Evolutionary conservation across 805 yeast species (phyloP).

Genomic region (Hanseniaspora meyeri): DNA sequence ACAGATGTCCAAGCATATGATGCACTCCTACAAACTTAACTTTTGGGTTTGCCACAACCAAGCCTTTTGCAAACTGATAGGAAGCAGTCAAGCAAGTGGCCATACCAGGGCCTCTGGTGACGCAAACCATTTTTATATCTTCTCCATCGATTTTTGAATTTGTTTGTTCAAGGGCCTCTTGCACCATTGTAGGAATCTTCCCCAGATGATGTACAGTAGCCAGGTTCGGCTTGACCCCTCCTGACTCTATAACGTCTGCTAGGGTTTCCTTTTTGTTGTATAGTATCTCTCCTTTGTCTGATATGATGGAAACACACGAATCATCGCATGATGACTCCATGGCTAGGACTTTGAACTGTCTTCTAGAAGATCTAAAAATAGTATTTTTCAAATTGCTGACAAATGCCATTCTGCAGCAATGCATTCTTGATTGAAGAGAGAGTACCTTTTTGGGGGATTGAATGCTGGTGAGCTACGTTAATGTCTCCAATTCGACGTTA

Average conservation of each 20-base stretch:
- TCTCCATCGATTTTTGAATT: slow-evolving; percentile 15
- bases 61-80: slow-evolving; percentile 71
- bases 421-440: not conserved
- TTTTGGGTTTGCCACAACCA: slow-evolving; percentile 36
- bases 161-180: slow-evolving; percentile 29
- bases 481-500: too few relatives aligned
- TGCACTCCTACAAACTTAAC: slow-evolving; percentile 58
- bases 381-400: not conserved
- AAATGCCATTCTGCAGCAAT: not conserved
- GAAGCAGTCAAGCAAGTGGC: slow-evolving; percentile 77
- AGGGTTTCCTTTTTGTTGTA: slow-evolving; percentile 55
- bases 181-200: slow-evolving; percentile 41
- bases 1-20: slow-evolving; percentile 88
- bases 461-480: too few relatives aligned
- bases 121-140: slow-evolving; percentile 66
- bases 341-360: slow-evolving; percentile 58
- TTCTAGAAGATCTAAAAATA: not conserved
- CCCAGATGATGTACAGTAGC: slow-evolving; percentile 72
- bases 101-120: slow-evolving; percentile 96
- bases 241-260: slow-evolving; percentile 43
- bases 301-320: slow-evolving; percentile 72
- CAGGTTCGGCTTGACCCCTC: slow-evolving; percentile 80
- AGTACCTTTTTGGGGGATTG: too few relatives aligned
- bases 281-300: slow-evolving; percentile 28
- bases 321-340: slow-evolving; percentile 94